These are phyloP conservation scores for Aspergillus neotritici DNA, from an alignment of 2,329 filamentous ascomycete genomes.

Conservation along the genomic window DNA sequence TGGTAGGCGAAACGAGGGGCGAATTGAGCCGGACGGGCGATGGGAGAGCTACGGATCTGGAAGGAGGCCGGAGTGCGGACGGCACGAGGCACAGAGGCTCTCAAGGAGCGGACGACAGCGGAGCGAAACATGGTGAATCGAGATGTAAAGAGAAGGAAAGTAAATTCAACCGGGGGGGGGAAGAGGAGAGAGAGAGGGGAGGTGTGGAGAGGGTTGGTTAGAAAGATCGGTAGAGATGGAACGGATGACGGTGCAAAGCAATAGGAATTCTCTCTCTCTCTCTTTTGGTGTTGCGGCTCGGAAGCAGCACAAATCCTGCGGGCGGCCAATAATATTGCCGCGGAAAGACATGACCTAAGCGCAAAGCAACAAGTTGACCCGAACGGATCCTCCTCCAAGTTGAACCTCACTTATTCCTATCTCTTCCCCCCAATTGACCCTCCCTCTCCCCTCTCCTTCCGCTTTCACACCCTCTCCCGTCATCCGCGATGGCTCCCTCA, in stretches of 20 bases:
- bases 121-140: constrained; percentile 75
- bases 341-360: constrained; percentile 40
- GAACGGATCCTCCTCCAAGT: constrained; percentile 16
- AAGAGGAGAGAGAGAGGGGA: constrained; percentile 5
- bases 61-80: constrained; percentile 56
- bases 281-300: constrained; percentile 24
- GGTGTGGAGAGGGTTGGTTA: constrained; percentile 7
- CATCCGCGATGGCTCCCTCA: constrained; percentile 41
- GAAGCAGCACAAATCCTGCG: constrained; percentile 31
- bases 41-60: constrained; percentile 54
- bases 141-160: constrained; percentile 7
- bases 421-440: constrained; percentile 16
- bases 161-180: neutral
- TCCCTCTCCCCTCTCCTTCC: constrained; percentile 12
- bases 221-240: constrained; percentile 17
- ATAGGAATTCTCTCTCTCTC: constrained; percentile 13
- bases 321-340: constrained; percentile 34
- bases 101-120: constrained; percentile 72
- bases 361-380: constrained; percentile 26
- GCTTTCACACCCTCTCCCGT: constrained; percentile 10
- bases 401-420: constrained; percentile 18
- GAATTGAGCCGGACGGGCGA: constrained; percentile 57
- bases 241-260: constrained; percentile 18
- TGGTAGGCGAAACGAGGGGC: constrained; percentile 60
- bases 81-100: constrained; percentile 48